phyloP scores from a whole-genome alignment of 345 rosid genomes.

The Syzygium grande region DNA sequence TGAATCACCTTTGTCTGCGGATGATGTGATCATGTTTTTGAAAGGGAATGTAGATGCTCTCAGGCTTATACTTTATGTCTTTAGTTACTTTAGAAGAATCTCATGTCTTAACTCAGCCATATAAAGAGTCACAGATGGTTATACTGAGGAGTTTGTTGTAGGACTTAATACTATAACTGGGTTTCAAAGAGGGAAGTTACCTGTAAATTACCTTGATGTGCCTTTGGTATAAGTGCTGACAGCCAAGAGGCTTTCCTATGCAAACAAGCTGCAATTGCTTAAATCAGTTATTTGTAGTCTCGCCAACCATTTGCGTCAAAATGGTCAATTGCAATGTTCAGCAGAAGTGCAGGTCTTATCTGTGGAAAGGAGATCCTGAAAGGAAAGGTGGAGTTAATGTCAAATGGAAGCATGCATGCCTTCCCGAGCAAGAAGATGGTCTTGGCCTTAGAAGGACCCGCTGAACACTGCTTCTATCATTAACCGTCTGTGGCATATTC shows the following conservation, averaged over 20 bases:
- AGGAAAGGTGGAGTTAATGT: not conserved
- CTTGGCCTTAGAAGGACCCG: not conserved
- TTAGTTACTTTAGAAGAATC: not conserved
- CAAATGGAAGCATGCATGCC: not conserved
- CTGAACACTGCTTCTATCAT: not conserved
- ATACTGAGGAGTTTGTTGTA: not conserved
- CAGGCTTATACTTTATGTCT: not conserved
- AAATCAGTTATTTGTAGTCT: not conserved
- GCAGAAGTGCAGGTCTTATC: not conserved
- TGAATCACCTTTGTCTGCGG: not conserved
- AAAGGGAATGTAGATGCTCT: not conserved
- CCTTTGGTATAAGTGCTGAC: not conserved
- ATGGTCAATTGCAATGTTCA: not conserved
- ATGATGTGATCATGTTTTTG: not conserved
- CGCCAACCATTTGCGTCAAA: not conserved
- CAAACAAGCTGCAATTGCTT: not conserved
- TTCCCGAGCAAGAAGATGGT: not conserved
- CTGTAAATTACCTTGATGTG: not conserved
- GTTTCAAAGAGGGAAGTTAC: not conserved
- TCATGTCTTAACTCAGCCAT: not conserved
- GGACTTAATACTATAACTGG: not conserved
- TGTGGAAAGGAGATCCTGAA: not conserved
- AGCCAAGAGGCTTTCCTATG: not conserved
- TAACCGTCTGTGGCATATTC: not conserved
- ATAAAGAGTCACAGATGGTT: not conserved